These are phyloP conservation scores for Xylaria sp. DNA, from an alignment of 2,329 filamentous ascomycete genomes.

Conservation along the genomic window DNA sequence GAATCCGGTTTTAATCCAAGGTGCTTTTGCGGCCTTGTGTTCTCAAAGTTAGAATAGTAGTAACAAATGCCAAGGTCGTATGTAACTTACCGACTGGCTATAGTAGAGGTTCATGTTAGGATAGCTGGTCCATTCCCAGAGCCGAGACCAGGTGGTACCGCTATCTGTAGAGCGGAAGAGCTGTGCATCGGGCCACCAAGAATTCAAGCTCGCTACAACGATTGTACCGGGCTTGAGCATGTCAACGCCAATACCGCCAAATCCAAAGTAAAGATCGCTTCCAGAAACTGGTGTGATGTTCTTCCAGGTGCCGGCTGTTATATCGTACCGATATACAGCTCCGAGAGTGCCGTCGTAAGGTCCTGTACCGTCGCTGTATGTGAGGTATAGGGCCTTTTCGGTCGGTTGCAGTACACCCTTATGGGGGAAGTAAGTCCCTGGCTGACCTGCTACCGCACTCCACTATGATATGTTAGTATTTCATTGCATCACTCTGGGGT, in stretches of 20 bases:
- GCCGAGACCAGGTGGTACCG: constrained; percentile 62
- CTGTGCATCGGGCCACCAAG: constrained; percentile 68
- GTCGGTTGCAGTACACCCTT: constrained; percentile 61
- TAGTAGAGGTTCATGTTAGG: constrained; percentile 60
- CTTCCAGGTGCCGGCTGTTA: constrained; percentile 60
- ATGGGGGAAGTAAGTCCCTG: constrained; percentile 62
- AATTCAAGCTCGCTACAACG: constrained; percentile 66
- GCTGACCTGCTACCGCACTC: constrained; percentile 61
- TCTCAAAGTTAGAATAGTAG: constrained; percentile 11
- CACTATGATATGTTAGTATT: constrained; percentile 48
- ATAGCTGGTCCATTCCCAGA: constrained; percentile 63
- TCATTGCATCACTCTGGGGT: not conserved
- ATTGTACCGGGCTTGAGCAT: constrained; percentile 64
- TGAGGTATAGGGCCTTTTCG: constrained; percentile 65
- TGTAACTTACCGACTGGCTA: constrained; percentile 51
- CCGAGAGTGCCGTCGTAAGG: constrained; percentile 67
- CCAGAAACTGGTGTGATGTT: constrained; percentile 66
- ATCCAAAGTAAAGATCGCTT: constrained; percentile 61
- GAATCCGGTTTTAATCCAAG: constrained; percentile 64
- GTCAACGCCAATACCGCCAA: constrained; percentile 66
- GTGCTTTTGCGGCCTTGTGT: constrained; percentile 56
- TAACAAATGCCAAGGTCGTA: not conserved
- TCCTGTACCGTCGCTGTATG: constrained; percentile 64
- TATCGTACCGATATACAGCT: constrained; percentile 65
- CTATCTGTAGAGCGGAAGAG: constrained; percentile 66